These are phyloP conservation scores for Penicillium sp. DNA, from an alignment of 2,329 filamentous ascomycete species.

Conservation along the genomic window DNA sequence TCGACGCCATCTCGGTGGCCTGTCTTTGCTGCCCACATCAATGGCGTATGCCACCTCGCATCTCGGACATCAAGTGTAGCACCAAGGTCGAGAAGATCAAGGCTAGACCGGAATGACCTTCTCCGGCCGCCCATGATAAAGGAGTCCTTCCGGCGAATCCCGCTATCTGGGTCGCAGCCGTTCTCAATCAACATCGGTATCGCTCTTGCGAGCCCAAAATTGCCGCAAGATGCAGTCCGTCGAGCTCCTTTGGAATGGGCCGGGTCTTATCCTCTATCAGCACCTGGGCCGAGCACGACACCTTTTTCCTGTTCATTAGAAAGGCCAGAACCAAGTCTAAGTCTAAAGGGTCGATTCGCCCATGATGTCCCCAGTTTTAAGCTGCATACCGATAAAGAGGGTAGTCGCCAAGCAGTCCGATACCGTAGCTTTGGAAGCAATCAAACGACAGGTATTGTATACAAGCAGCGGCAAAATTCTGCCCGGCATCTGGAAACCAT, in stretches of 20 bases:
- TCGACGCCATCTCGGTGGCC: conserved; percentile 7
- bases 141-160: not conserved
- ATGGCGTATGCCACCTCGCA: not conserved
- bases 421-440: no score
- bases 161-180: not conserved
- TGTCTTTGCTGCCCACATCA: conserved; percentile 8
- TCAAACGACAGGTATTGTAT: no score
- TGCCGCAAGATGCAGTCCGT: not conserved
- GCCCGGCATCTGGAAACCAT: no score
- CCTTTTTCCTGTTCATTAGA: no score
- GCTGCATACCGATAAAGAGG: no score
- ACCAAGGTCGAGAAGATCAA: not conserved
- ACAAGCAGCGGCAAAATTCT: no score
- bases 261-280: not conserved
- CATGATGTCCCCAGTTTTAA: no score
- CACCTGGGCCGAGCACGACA: no score
- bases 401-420: no score
- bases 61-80: not conserved
- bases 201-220: not conserved
- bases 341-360: no score
- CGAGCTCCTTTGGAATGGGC: not conserved
- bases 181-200: not conserved
- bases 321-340: no score
- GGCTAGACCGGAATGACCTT: not conserved
- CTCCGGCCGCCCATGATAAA: not conserved